A percentile compares a stretch with the other conserved stretches of the same genome.
These are phyloP conservation scores for Hyphopichia homilentoma DNA, from an alignment of 805 yeast genomes.

Conservation along the genomic window DNA sequence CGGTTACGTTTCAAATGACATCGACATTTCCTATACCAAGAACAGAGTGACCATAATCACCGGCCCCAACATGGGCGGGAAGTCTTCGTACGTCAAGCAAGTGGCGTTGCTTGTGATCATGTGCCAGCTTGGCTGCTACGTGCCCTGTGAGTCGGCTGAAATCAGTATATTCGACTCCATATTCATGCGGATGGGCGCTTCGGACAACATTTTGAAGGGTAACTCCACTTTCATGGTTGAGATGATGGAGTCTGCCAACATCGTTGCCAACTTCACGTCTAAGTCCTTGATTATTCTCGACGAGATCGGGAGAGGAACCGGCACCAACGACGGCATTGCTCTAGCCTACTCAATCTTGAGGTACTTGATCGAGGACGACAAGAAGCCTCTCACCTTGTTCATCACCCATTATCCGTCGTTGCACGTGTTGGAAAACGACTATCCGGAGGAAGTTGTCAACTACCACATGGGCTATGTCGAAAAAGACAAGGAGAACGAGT, in stretches of 20 bases:
- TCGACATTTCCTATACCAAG: conserved; percentile 42
- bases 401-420: conserved; percentile 82
- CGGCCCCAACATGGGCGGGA: conserved; percentile 90
- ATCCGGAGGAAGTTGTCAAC: conserved; percentile 44
- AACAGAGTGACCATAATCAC: conserved; percentile 63
- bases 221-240: conserved; percentile 84
- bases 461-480: conserved; percentile 69
- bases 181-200: conserved; percentile 83
- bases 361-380: conserved; percentile 41
- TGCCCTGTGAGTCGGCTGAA: conserved; percentile 61
- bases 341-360: conserved; percentile 71
- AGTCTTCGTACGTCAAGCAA: conserved; percentile 72
- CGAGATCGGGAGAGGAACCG: conserved; percentile 82
- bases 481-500: conserved; percentile 19
- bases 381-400: conserved; percentile 60
- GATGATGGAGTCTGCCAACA: conserved; percentile 60
- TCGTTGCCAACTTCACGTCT: conserved; percentile 49
- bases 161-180: conserved; percentile 73
- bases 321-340: conserved; percentile 69
- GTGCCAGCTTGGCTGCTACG: conserved; percentile 74
- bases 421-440: conserved; percentile 44
- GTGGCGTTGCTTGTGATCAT: conserved; percentile 66
- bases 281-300: conserved; percentile 64
- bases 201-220: conserved; percentile 70
- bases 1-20: conserved; percentile 64